Base-by-base conservation (phyloP, 768 basidiomycete species). In the Hypholoma sublateritium region DNA sequence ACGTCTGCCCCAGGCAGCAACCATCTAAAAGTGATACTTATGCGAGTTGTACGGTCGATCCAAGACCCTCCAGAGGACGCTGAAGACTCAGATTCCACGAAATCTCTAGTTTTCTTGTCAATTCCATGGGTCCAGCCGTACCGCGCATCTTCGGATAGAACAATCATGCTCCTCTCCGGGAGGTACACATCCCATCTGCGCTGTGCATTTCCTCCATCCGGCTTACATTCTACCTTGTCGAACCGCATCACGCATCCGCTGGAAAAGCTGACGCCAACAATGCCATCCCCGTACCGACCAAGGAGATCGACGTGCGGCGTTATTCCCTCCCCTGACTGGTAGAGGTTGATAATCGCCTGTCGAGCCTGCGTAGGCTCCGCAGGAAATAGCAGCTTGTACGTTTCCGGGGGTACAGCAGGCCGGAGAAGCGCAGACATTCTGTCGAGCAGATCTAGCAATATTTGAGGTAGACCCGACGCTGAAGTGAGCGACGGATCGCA, bases 121-220 rank as follows among this genome's bases (percentile, higher is more conserved):
- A 98, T 98, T 4, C 91, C 95, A 70, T 98, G 95, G 8, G 84
- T 85, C 92, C 93, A 98, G 2, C 73, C 70, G 70, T 92, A 97
- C 37, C 95, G 82, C 13, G 95, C 92, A 34, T 89, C 88, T 34
- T 84, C 86, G 4, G 86, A 84, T 58, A 98, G 75, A 46, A 94
- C 84, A 56, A 95, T 76, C 19, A 96, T 73, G 57, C 88, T 90
- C 48, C 90, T 73, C 53, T 85, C 82, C 0, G 91, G 88, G 16
- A 98, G 79, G 69, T 89, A 91, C 24, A 95, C 60, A 50, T 87
- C 79, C 65, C 74, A 70, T 39, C 66, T 62, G 25, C 22, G 50
- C n/a, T 50, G 25, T 7, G 53, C 12, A 12, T 17, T 52, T 58
- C 46, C 52, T 21, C 34, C 36, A n/a, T 57, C 49, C 32, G 9